A percentile compares a stretch with the other conserved stretches of the same genome.
Conservation (phyloP, 2,329 filamentous ascomycete species). For the Penicillium sp. region DNA sequence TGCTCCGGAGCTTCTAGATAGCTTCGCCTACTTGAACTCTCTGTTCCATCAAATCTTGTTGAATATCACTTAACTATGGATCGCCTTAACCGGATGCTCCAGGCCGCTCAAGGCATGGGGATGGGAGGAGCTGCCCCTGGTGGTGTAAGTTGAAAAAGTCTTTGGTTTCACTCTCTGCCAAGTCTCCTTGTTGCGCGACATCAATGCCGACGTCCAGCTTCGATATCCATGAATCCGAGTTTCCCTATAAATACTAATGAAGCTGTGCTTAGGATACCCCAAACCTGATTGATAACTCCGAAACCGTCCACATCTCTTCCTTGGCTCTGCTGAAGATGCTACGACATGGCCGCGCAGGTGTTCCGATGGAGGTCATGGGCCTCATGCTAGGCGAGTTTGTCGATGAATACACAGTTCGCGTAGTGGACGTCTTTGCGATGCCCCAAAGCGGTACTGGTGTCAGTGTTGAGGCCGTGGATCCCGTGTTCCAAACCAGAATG, state of each 20-base stretch:
- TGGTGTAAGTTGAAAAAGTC: slow-evolving; percentile 37
- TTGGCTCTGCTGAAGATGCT: slow-evolving; percentile 98
- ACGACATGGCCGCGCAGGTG: slow-evolving; percentile 92
- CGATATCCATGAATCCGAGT: background rate
- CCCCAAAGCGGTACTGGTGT: slow-evolving; percentile 97
- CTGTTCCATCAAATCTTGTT: slow-evolving; percentile 15
- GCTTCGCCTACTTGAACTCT: slow-evolving; percentile 23
- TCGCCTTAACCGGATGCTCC: slow-evolving; percentile 84
- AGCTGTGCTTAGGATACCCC: slow-evolving; percentile 67
- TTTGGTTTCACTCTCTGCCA: slow-evolving; percentile 5
- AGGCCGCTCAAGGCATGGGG: slow-evolving; percentile 64
- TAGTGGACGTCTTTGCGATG: slow-evolving; percentile 99
- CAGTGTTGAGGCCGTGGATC: slow-evolving; percentile 96
- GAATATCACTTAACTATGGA: slow-evolving; percentile 64
- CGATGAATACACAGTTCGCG: slow-evolving; percentile 96
- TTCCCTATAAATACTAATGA: background rate
- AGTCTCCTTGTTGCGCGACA: slow-evolving; percentile 10
- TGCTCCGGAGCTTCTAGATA: slow-evolving; percentile 34
- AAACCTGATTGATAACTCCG: slow-evolving; percentile 95
- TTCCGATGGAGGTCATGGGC: slow-evolving; percentile 99
- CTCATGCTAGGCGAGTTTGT: slow-evolving; percentile 99
- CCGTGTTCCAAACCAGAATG: slow-evolving; percentile 99
- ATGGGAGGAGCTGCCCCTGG: slow-evolving; percentile 40
- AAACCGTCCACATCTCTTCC: slow-evolving; percentile 98
- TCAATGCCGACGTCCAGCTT: background rate